phyloP scores from a whole-genome alignment of 2,329 filamentous ascomycete species.

The Nothopassalora personata region DNA sequence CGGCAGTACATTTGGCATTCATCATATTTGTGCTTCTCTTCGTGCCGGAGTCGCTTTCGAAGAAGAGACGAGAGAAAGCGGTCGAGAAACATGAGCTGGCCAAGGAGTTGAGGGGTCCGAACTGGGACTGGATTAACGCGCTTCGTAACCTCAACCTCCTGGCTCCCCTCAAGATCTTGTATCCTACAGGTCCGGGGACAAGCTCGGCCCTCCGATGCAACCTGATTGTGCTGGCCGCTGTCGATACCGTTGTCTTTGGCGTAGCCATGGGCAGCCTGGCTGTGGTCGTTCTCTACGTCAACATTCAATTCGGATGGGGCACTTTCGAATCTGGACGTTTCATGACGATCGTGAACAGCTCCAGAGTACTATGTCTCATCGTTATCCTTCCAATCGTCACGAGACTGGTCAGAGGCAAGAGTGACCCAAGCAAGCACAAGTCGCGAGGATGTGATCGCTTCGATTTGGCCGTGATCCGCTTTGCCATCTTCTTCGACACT shows the following conservation, averaged over 20 bases:
- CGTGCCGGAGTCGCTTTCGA: conserved; percentile 79
- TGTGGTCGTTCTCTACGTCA: conserved; percentile 79
- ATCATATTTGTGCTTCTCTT: conserved; percentile 64
- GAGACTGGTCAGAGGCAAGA: conserved; percentile 63
- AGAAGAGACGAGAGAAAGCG: conserved; percentile 63
- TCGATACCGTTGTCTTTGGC: conserved; percentile 78
- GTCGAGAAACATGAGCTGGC: conserved; percentile 59
- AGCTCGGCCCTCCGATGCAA: conserved; percentile 65
- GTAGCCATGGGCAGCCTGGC: conserved; percentile 73
- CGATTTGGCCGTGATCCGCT: conserved; percentile 71
- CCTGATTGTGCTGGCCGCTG: conserved; percentile 69
- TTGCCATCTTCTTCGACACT: conserved; percentile 70
- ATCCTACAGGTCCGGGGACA: conserved; percentile 62
- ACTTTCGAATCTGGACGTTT: conserved; percentile 75
- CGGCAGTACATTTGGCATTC: conserved; percentile 69
- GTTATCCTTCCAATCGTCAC: conserved; percentile 71
- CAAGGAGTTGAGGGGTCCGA: conserved; percentile 31
- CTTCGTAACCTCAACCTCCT: conserved; percentile 59
- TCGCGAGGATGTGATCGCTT: conserved; percentile 69
- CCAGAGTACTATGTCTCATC: conserved; percentile 70
- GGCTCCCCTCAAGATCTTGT: conserved; percentile 70
- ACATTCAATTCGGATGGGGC: conserved; percentile 75
- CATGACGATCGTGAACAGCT: conserved; percentile 70
- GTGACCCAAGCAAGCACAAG: conserved; percentile 38
- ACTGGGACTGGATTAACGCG: conserved; percentile 42